Evolutionary conservation across 495 filamentous ascomycete genomes (phyloP), one percentile per base, ranked within the genome.

Genomic region (Pseudotulostoma volvatum): DNA sequence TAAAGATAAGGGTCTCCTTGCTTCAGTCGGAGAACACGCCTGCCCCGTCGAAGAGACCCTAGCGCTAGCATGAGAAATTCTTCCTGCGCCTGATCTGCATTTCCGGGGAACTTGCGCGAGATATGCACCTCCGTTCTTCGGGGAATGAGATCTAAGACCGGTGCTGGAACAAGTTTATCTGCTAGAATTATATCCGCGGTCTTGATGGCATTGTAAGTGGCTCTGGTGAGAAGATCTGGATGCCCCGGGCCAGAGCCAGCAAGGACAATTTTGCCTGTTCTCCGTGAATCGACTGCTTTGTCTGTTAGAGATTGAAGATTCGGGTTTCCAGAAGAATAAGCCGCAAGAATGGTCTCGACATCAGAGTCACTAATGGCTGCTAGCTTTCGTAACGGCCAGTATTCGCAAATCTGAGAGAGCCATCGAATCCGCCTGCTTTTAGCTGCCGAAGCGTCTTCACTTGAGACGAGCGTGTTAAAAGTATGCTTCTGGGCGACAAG

Each of bases 1-100:
- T 94, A 97, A 17, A 97, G 71, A 55, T 93, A 97, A 0, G 90
- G 90, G 50, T 97, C 90, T 14, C 90, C 90, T 51, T 97, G 90
- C 60, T 97, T 97, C 17, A 97, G 64, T 4, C 90, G 70, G 16
- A 97, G 67, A 0, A 96, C 90, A 1, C 73, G 80, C 45, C 79
- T 67, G 9, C 92, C 92, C 3, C 68, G 67, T 25, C 70, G 63
- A 15, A 88, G 61, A 8, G 75, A 81, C 9, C 70, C 71, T 11
- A 93, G 64, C 0, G 84, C 90, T 49, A 84, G 66, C 23, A 70
- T 61, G n/a, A 94, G 71, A 11, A 97, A 74, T 55, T 97, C 90
- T 43, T 82, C 77, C 54, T 97, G 92, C 0, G 90, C 90, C 28
- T 73, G 74, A 44, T 97, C 90, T 25, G 90, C 90, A 47, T 96